A percentile compares a stretch with the other conserved stretches of the same genome.
These are phyloP conservation scores for Lumnitzera littorea DNA, from an alignment of 345 rosid genomes.

Conservation along the genomic window DNA sequence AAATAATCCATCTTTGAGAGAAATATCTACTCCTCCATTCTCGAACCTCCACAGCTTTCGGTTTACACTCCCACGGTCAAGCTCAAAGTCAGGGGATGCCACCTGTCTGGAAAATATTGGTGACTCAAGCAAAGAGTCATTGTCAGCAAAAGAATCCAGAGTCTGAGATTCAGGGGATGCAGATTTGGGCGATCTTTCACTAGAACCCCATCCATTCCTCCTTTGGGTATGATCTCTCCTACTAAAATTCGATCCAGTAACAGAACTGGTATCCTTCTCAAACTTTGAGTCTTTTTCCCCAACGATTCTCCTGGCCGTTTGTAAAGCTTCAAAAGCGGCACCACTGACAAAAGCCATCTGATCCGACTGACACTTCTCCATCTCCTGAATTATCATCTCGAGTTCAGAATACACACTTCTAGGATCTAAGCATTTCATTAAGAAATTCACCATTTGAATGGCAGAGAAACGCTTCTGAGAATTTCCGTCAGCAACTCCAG, in stretches of 20 bases:
- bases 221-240: constrained; percentile 24
- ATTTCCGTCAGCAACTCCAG: constrained; percentile 53
- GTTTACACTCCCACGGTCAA: constrained; percentile 53
- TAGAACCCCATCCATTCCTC: constrained; percentile 12
- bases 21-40: constrained; percentile 50
- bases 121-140: constrained; percentile 43
- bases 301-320: constrained; percentile 62
- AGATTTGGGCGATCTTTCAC: constrained; percentile 35
- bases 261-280: constrained; percentile 54
- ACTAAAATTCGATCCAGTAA: constrained; percentile 37
- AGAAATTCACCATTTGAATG: constrained; percentile 78
- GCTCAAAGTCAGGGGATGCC: constrained; percentile 23
- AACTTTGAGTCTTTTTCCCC: constrained; percentile 44
- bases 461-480: constrained; percentile 77
- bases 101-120: constrained; percentile 37
- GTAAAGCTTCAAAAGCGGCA: constrained; percentile 86
- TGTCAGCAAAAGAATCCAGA: constrained; percentile 37
- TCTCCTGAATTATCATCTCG: constrained; percentile 56
- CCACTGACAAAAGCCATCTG: constrained; percentile 79
- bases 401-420: constrained; percentile 73
- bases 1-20: constrained; percentile 70
- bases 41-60: constrained; percentile 49
- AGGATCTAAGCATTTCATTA: constrained; percentile 76
- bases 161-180: constrained; percentile 79
- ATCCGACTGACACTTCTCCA: constrained; percentile 80